Evolutionary conservation across 1,284 basidiomycete species (phyloP).

Genomic region (Grifola frondosa): DNA sequence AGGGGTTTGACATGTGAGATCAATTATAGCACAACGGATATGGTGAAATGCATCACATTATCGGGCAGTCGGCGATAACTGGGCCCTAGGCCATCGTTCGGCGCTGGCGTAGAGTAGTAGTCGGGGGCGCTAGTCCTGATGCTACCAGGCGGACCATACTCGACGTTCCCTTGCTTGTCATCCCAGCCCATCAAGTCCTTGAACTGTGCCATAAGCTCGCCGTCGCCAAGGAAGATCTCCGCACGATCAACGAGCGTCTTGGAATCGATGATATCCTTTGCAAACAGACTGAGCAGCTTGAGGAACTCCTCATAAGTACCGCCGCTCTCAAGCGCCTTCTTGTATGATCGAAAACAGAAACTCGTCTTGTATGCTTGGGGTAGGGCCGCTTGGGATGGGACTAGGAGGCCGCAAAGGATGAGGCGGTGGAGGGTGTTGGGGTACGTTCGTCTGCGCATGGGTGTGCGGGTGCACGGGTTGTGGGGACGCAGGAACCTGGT

Average conservation of each 20-base stretch:
- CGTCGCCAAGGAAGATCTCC: slow-evolving; percentile 77
- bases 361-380: slow-evolving; percentile 74
- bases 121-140: slow-evolving; percentile 70
- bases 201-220: slow-evolving; percentile 84
- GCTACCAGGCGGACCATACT: slow-evolving; percentile 76
- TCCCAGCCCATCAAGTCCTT: slow-evolving; percentile 85
- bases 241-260: slow-evolving; percentile 82
- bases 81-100: slow-evolving; percentile 77
- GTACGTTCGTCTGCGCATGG: slow-evolving; percentile 13
- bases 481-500: slow-evolving; percentile 39
- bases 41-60: slow-evolving; percentile 48
- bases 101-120: slow-evolving; percentile 63
- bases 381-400: slow-evolving; percentile 23
- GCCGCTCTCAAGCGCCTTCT: slow-evolving; percentile 72
- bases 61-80: slow-evolving; percentile 92
- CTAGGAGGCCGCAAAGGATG: slow-evolving; percentile 17
- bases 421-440: slow-evolving; percentile 15
- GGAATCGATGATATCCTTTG: slow-evolving; percentile 87
- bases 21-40: neutral
- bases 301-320: slow-evolving; percentile 83
- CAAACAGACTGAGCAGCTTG: slow-evolving; percentile 78
- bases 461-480: slow-evolving; percentile 22
- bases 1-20: slow-evolving; percentile 10
- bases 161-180: slow-evolving; percentile 63
- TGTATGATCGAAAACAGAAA: slow-evolving; percentile 94